Evolutionary conservation across 208 protist genomes (phyloP), one percentile per base, ranked within the genome.

Genomic region (Porcisia hertigi): DNA sequence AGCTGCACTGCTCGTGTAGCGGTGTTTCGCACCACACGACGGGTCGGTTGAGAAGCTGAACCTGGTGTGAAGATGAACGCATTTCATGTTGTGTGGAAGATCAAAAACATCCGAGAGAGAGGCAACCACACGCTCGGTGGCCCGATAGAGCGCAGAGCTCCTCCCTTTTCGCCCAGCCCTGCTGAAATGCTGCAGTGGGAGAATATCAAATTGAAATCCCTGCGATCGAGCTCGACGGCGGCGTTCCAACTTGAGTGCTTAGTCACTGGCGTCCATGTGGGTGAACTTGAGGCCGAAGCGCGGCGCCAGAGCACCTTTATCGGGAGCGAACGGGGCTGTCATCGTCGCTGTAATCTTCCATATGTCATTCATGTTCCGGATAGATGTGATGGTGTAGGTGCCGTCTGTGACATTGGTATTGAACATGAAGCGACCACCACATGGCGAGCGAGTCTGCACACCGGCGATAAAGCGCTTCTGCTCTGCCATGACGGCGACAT

Each of bases 321-420:
- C n/a, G 2, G 25, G 18, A 0, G 55, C 41, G n/a, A 86, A 55
- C 25, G 83, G 77, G 0, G 74, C 64, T 6, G 87, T 90, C 72
- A 73, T 80, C n/a, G 79, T 84, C 39, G 87, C 52, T 14, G 82
- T 83, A 9, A 96, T 12, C 77, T 93, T 92, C 86, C 87, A 92
- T 5, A 87, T 89, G 59, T 87, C 84, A 49, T 75, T 73, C 30
- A 94, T 39, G 69, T 90, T 90, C n/a, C 88, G 86, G 41, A 86
- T 85, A 1, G 84, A 41, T 20, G 78, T 85, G 8, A 88, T 12
- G 7, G 84, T 90, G 62, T 67, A 82, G 8, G 71, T 88, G 60
- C 76, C 65, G 20, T 92, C 80, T 0, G 81, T 79, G 14, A 94
- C 72, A 71, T 96, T 92, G 2, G 79, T 66, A 64, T 88, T 90